A percentile compares a stretch with the other conserved stretches of the same genome.
phyloP scores from a whole-genome alignment of 1,284 basidiomycete genomes.

The Pseudozyma tsukubaensis region DNA sequence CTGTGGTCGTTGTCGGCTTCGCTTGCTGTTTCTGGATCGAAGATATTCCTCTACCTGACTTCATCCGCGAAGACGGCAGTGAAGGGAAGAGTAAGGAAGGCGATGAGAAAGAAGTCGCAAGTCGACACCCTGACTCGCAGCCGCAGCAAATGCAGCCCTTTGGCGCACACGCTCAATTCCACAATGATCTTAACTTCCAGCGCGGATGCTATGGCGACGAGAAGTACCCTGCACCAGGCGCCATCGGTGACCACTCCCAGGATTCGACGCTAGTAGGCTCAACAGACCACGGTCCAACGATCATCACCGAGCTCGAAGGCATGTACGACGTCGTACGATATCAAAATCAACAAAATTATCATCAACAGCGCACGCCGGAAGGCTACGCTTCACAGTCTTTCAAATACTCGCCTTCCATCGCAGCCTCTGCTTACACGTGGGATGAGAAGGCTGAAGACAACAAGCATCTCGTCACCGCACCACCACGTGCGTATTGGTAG shows the following conservation, averaged over 20 bases:
- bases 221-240: neutral
- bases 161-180: conserved; percentile 5
- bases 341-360: conserved; percentile 9
- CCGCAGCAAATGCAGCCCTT: neutral
- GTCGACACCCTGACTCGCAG: too few relatives aligned
- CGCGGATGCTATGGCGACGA: neutral
- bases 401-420: conserved; percentile 4
- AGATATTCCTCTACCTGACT: conserved; percentile 53
- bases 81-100: neutral
- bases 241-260: conserved; percentile 5
- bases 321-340: conserved; percentile 10
- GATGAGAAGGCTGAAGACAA: conserved; percentile 11
- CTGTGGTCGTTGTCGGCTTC: conserved; percentile 42
- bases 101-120: neutral
- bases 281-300: neutral
- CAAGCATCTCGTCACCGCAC: conserved; percentile 3
- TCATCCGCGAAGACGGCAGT: conserved; percentile 15
- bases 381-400: conserved; percentile 22
- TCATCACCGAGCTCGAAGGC: neutral
- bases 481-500: conserved; percentile 18
- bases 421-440: conserved; percentile 5
- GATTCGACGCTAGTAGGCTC: conserved; percentile 27
- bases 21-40: conserved; percentile 46
- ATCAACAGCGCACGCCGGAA: conserved; percentile 13
- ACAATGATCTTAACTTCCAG: neutral